Conservation (phyloP, 116 monocot species). For the Cymodocea nodosa region DNA sequence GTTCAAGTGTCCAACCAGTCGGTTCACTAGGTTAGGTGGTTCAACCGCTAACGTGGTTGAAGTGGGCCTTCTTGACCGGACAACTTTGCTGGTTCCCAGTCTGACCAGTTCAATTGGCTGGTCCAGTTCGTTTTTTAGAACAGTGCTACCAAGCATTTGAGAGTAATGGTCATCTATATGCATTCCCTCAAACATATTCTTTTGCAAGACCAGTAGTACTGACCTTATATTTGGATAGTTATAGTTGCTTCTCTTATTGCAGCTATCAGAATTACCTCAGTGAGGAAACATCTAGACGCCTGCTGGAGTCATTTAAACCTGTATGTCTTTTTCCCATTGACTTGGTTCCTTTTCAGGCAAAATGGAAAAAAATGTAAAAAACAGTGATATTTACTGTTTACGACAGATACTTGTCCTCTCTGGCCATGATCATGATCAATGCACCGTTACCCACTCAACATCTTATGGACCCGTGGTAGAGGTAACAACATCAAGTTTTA, state of each 20-base stretch:
- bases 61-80: too few relatives aligned
- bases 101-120: too few relatives aligned
- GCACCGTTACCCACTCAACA: conserved; percentile 62
- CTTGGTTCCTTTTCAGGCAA: neutral
- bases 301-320: conserved; percentile 52
- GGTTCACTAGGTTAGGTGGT: too few relatives aligned
- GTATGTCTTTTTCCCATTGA: conserved; percentile 26
- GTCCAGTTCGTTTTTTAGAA: too few relatives aligned
- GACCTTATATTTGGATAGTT: neutral
- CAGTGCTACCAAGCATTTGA: too few relatives aligned
- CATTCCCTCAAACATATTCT: too few relatives aligned
- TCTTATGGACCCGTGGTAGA: conserved; percentile 48
- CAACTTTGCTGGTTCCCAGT: too few relatives aligned
- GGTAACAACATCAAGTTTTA: conserved; percentile 24
- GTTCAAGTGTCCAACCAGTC: too few relatives aligned
- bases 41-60: too few relatives aligned
- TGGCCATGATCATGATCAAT: conserved; percentile 99
- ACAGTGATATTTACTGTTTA: neutral
- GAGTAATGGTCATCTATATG: too few relatives aligned
- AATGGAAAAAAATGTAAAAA: too few relatives aligned
- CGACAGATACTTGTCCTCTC: conserved; percentile 69
- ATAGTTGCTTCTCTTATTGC: conserved; percentile 8
- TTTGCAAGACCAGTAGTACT: too few relatives aligned
- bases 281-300: conserved; percentile 53
- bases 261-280: conserved; percentile 87